phyloP scores from a whole-genome alignment of 345 rosid species.

The Salix brachista region DNA sequence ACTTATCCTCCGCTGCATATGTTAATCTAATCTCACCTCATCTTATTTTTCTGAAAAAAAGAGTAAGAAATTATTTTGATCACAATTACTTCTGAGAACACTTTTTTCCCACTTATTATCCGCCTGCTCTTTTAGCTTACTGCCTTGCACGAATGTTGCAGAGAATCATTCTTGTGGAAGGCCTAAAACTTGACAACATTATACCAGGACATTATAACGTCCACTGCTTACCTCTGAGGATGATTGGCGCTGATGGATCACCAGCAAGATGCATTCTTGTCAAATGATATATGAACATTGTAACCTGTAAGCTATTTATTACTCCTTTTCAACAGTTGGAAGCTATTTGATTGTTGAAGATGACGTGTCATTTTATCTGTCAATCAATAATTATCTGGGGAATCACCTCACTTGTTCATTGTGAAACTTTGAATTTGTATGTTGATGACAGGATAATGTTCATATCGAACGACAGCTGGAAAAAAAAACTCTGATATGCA shows the following conservation, averaged over 20 bases:
- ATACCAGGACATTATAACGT: slow-evolving; percentile 9
- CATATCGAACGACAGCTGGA: too few species aligned
- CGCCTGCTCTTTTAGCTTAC: too few species aligned
- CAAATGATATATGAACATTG: background rate
- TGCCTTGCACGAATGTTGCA: background rate
- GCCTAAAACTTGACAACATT: slow-evolving; percentile 15
- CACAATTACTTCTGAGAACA: background rate
- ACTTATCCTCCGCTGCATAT: slow-evolving; percentile 37
- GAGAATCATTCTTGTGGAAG: slow-evolving; percentile 20
- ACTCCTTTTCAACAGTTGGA: too few species aligned
- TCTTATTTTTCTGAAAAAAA: slow-evolving; percentile 23
- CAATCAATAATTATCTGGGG: too few species aligned
- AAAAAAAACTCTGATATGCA: too few species aligned
- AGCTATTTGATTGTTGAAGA: too few species aligned
- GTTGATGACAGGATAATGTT: too few species aligned
- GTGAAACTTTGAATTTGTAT: too few species aligned
- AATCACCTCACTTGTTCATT: too few species aligned
- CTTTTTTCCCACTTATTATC: too few species aligned
- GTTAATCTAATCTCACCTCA: slow-evolving; percentile 18
- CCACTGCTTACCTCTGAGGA: slow-evolving; percentile 19
- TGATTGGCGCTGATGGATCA: slow-evolving; percentile 16
- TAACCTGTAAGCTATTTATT: too few species aligned
- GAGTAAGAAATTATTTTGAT: slow-evolving; percentile 17
- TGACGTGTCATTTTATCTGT: too few species aligned
- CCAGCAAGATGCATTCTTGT: slow-evolving; percentile 23